A percentile compares a stretch with the other conserved stretches of the same genome.
Conservation (phyloP, 768 basidiomycete genomes). For the Boletellus emodensis region DNA sequence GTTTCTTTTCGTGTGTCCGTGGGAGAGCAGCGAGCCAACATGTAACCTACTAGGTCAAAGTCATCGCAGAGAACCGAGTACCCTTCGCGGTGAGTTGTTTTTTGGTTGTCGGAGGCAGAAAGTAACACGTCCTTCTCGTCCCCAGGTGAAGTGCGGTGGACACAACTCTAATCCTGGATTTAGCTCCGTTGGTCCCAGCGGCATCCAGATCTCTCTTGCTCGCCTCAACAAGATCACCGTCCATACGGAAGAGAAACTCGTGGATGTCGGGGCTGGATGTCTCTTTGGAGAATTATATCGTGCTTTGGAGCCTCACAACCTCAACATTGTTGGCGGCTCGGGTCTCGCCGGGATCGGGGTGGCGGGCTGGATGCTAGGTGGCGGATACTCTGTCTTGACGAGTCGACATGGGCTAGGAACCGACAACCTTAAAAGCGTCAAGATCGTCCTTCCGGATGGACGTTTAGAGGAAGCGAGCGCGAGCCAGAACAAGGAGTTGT, state of each 20-base stretch:
- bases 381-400: constrained; percentile 33
- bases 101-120: background rate
- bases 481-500: constrained; percentile 3
- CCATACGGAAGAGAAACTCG: background rate
- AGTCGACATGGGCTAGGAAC: constrained; percentile 32
- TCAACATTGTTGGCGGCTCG: constrained; percentile 25
- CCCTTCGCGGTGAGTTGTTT: constrained; percentile 9
- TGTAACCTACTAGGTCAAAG: constrained; percentile 5
- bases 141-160: constrained; percentile 33
- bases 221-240: constrained; percentile 23
- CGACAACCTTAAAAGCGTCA: constrained; percentile 29
- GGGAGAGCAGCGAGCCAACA: background rate
- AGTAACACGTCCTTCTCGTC: background rate
- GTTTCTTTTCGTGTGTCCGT: background rate
- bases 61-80: constrained; percentile 2
- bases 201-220: constrained; percentile 27
- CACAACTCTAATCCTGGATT: constrained; percentile 28
- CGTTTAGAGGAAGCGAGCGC: constrained; percentile 1
- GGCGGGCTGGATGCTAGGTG: constrained; percentile 32
- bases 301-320: constrained; percentile 2
- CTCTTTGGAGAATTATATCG: constrained; percentile 30
- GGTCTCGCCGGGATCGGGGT: constrained; percentile 27
- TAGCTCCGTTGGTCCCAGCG: constrained; percentile 26
- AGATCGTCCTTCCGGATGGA: constrained; percentile 31
- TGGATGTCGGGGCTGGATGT: constrained; percentile 26